These are phyloP conservation scores for Eucalyptus coolabah DNA, from an alignment of 345 rosid species.

Conservation along the genomic window DNA sequence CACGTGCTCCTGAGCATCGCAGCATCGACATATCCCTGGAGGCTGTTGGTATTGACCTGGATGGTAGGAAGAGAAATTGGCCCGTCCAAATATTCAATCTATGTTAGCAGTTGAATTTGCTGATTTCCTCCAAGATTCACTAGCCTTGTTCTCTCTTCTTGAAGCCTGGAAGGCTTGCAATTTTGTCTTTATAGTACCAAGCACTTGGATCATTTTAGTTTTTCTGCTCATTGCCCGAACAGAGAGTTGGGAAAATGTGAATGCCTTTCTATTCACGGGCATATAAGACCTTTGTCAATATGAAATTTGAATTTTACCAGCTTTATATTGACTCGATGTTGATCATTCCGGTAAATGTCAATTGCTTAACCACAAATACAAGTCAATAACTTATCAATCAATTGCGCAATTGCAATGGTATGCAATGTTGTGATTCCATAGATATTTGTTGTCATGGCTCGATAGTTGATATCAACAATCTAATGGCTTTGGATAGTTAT, in stretches of 20 bases:
- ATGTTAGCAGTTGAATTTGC: conserved; percentile 3
- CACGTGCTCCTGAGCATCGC: conserved; percentile 62
- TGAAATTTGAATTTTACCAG: neutral
- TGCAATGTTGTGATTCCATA: neutral
- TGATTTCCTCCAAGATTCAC: neutral
- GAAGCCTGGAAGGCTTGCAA: neutral
- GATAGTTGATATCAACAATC: neutral
- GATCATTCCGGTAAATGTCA: neutral
- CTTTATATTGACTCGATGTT: neutral
- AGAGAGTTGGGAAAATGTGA: neutral
- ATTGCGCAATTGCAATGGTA: neutral
- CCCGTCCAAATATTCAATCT: conserved; percentile 78
- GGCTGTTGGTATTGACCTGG: conserved; percentile 28
- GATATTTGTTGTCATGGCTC: neutral
- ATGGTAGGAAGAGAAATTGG: conserved; percentile 46
- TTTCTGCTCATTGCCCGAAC: neutral
- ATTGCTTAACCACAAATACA: neutral
- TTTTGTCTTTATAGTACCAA: neutral
- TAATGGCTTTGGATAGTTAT: neutral
- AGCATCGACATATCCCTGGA: conserved; percentile 83
- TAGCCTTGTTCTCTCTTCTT: neutral
- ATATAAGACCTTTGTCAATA: neutral
- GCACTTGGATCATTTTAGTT: neutral
- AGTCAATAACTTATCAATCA: neutral
- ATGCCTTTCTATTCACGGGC: neutral